Evolutionary conservation across 257 asterid genomes (phyloP).

Genomic region (Nicotiana tabacum): DNA sequence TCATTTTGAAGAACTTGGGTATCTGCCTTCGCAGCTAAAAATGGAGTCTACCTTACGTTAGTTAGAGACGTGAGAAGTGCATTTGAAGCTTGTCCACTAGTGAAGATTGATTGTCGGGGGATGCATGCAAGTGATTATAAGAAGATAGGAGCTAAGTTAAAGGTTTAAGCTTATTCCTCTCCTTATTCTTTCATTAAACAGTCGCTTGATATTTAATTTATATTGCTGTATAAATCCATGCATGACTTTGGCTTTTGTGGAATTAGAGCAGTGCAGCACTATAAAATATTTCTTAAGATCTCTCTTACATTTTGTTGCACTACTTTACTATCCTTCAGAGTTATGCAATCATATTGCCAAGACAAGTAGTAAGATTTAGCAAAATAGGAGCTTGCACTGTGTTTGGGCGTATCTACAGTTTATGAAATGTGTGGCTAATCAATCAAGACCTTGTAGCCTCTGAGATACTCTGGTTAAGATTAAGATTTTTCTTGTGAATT

Average conservation of each 20-base stretch:
- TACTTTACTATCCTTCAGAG: not conserved
- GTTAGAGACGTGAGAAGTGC: conserved; percentile 87
- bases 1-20: not conserved
- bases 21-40: conserved; percentile 47
- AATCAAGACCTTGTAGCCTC: not conserved
- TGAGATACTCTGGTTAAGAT: not conserved
- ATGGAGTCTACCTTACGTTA: conserved; percentile 67
- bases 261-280: not conserved
- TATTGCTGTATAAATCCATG: not conserved
- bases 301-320: not conserved
- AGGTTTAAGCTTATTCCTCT: conserved; percentile 36
- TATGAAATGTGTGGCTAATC: not conserved
- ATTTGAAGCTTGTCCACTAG: conserved; percentile 82
- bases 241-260: not conserved
- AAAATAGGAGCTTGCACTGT: not conserved
- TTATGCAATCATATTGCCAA: not conserved
- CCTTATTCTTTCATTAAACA: not conserved
- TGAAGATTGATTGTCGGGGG: conserved; percentile 89
- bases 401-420: not conserved
- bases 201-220: not conserved
- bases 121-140: conserved; percentile 91
- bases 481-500: not conserved
- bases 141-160: conserved; percentile 90
- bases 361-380: not conserved
- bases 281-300: not conserved